Evolutionary conservation across 352 stramenopile genomes (phyloP).

Genomic region (Phytophthora lateralis): DNA sequence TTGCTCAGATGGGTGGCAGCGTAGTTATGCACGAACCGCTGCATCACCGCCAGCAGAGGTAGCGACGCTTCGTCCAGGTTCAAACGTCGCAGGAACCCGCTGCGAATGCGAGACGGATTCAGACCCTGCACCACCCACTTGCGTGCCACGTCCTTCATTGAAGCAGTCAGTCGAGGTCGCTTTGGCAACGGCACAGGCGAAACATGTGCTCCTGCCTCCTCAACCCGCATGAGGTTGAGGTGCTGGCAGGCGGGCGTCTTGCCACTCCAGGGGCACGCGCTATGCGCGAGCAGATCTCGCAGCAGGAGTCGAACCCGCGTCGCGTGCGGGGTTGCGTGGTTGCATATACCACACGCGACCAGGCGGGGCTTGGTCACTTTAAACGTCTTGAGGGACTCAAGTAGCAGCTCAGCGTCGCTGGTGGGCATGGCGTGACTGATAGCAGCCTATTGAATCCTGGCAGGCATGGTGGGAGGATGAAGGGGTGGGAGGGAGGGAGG

Average conservation of each 20-base stretch:
- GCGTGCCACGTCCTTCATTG: neutral
- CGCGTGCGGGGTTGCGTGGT: neutral
- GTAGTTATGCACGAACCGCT: neutral
- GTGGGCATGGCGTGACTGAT: neutral
- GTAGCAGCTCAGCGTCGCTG: neutral
- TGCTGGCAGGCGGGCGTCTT: neutral
- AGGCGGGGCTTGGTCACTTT: neutral
- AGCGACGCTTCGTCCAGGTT: neutral
- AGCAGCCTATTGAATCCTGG: no score
- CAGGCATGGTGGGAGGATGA: no score
- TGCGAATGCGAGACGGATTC: neutral
- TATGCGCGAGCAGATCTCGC: neutral
- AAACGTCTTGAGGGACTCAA: neutral
- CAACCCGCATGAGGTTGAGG: neutral
- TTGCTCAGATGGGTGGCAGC: neutral
- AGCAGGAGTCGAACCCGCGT: neutral
- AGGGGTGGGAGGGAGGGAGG: no score
- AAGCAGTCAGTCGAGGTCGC: neutral
- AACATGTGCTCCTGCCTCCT: neutral
- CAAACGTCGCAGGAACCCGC: neutral
- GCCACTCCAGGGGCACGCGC: neutral
- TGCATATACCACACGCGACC: neutral
- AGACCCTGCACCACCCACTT: neutral
- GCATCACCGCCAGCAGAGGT: neutral
- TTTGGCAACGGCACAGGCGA: neutral